Base-by-base conservation (phyloP, 306 rosid species). In the Phaseolus lunatus region DNA sequence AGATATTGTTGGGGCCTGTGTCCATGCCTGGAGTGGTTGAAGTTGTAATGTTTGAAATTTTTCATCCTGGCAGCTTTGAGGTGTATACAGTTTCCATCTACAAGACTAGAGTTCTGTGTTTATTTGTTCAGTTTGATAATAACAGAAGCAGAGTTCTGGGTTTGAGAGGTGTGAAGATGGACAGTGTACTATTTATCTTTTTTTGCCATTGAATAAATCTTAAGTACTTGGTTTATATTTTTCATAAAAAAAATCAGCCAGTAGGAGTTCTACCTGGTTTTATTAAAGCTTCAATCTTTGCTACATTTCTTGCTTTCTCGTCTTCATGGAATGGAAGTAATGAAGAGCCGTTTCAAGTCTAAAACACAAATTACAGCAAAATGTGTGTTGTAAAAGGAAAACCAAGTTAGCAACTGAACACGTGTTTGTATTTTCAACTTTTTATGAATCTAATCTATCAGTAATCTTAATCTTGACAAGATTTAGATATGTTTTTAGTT, bases 1-100 rank as follows among this genome's bases (percentile, higher is more conserved):
- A 85, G 92, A 70, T 90, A 73, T 79, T 92, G 98, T 74, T 95
- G 98, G 97, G 97, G 97, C n/a, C 56, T 92, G 24, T 95, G 98
- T 71, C 97, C 98, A 29, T 95, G 98, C 75, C 82, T 95, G 88
- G 98, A 92, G 81, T 95, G 98, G 98, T 59, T 95, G 86, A 95
- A 89, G 96, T 18, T 92, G 78, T 92, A 61, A 85, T 26, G 33
- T 6, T 39, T 45, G 63, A 22, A 73, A 73, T 24, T 64, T 11
- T 16, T 44, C 65, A 19, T 81, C 78, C 20, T 62, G 45, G 64
- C 5, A 12, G 73, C 78, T 26, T 67, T 59, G 13, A 24, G 83
- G 18, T 22, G 47, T 69, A 48, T 49, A 50, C 52, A 54, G 61
- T 47, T 39, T 47, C 61, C 44, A 69, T 73, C 45, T 77, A 48